Conservation (phyloP, 768 basidiomycete species). For the Chalciporus pseudorubinellus region DNA sequence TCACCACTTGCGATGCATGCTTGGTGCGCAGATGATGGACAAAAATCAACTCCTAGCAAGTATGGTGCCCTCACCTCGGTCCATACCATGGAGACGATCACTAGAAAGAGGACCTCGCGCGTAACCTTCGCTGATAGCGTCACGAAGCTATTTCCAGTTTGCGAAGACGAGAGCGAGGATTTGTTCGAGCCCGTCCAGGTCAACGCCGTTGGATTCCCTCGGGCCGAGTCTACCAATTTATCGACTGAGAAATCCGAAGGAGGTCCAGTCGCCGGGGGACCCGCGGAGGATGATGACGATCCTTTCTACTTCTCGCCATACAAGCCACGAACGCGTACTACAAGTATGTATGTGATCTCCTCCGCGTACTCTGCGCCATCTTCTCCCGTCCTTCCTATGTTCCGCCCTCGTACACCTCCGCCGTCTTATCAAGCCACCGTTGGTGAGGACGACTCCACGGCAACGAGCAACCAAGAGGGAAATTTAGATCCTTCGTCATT, state of each 20-base stretch:
- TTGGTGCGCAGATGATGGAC: constrained; percentile 41
- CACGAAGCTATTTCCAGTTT: constrained; percentile 29
- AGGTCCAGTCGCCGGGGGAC: background rate
- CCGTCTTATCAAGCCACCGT: constrained; percentile 22
- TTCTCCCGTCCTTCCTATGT: constrained; percentile 16
- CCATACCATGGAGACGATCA: constrained; percentile 12
- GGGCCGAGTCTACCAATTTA: background rate
- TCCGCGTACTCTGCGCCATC: constrained; percentile 5
- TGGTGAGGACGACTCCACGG: background rate
- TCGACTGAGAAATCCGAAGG: background rate
- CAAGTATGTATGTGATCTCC: constrained; percentile 24
- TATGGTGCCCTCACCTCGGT: constrained; percentile 17
- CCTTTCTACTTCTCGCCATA: constrained; percentile 24
- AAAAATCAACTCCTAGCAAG: constrained; percentile 16
- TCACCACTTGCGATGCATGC: constrained; percentile 47
- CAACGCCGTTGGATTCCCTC: constrained; percentile 24
- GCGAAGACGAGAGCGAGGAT: constrained; percentile 35
- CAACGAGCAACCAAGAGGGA: constrained; percentile 1
- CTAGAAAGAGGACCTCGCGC: constrained; percentile 16
- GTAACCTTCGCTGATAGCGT: constrained; percentile 17
- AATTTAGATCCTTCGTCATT: constrained; percentile 24
- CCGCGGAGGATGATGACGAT: constrained; percentile 20
- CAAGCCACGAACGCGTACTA: constrained; percentile 27
- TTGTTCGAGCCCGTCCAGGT: constrained; percentile 21
- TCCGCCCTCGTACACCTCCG: constrained; percentile 26